Evolutionary conservation across 768 basidiomycete genomes (phyloP).

Genomic region (Imleria badia): DNA sequence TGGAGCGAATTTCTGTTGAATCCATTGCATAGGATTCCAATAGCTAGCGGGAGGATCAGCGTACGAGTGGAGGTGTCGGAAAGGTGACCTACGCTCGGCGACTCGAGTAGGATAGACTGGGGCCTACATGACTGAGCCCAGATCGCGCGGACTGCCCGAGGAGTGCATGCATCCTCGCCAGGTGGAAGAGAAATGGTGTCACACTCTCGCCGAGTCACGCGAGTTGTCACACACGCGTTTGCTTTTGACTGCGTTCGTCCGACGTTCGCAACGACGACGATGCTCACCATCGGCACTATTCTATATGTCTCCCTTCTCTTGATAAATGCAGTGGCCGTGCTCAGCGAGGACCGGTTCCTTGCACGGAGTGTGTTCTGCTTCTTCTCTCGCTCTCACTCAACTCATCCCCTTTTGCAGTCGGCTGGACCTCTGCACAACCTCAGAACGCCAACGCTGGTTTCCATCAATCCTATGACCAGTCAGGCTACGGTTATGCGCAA

Average conservation of each 20-base stretch:
- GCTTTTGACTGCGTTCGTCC: background rate
- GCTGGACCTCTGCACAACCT: constrained; percentile 76
- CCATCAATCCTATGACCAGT: constrained; percentile 68
- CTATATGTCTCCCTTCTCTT: constrained; percentile 86
- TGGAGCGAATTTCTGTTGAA: constrained; percentile 57
- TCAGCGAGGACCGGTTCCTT: constrained; percentile 96
- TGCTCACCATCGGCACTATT: constrained; percentile 67
- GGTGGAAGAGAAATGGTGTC: constrained; percentile 13
- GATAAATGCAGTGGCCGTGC: constrained; percentile 91
- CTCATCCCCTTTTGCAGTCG: constrained; percentile 54
- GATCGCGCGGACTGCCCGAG: background rate
- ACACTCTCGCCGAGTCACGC: constrained; percentile 17
- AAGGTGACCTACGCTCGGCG: constrained; percentile 44
- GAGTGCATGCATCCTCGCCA: constrained; percentile 33
- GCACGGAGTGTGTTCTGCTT: constrained; percentile 67
- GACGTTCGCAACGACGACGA: constrained; percentile 29
- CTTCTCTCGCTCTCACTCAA: constrained; percentile 15
- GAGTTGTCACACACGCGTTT: constrained; percentile 15
- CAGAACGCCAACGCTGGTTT: constrained; percentile 56
- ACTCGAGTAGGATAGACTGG: constrained; percentile 21
- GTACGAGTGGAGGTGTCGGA: background rate
- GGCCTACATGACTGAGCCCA: constrained; percentile 1
- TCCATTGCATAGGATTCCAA: constrained; percentile 61
- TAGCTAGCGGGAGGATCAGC: constrained; percentile 39
- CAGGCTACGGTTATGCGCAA: constrained; percentile 52